Percentiles rank a stretch among this genome's conserved stretches.
These are phyloP conservation scores for Phragmites australis DNA, from an alignment of 176 grass and related monocot genomes.

Conservation along the genomic window DNA sequence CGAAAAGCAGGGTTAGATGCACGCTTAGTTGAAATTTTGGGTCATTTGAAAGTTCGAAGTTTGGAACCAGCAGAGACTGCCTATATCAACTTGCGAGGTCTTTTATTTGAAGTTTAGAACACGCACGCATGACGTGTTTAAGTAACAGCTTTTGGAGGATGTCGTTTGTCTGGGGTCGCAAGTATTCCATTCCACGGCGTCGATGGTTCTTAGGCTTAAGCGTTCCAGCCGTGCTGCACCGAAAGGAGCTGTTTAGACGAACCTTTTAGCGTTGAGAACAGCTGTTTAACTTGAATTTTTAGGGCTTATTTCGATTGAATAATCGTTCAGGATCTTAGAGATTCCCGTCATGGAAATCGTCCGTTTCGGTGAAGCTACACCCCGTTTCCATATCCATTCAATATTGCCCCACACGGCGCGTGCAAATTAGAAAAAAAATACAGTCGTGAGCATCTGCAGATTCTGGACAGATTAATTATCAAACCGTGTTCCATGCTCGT, in stretches of 20 bases:
- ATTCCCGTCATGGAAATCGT: slow-evolving; percentile 2
- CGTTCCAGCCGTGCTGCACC: background rate
- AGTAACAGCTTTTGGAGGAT: background rate
- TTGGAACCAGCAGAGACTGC: background rate
- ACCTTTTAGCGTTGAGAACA: background rate
- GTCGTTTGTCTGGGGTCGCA: background rate
- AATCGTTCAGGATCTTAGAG: background rate
- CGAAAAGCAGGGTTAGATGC: no score
- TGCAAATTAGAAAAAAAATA: background rate
- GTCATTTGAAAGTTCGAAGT: background rate
- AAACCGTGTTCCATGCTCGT: no score
- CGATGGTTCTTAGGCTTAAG: slow-evolving; percentile 21
- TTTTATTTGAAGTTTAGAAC: background rate
- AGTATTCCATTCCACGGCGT: slow-evolving; percentile 7
- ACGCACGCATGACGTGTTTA: background rate
- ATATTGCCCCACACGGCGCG: background rate
- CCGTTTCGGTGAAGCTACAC: background rate
- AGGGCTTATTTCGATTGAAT: background rate
- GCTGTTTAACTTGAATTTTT: slow-evolving; percentile 2
- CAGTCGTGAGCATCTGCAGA: no score
- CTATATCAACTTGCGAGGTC: background rate
- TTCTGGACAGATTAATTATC: no score
- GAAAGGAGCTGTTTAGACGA: background rate
- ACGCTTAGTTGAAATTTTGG: background rate
- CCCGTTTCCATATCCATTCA: background rate